Evolutionary conservation across 495 filamentous ascomycete genomes (phyloP).

Genomic region (Annulohypoxylon stygium): DNA sequence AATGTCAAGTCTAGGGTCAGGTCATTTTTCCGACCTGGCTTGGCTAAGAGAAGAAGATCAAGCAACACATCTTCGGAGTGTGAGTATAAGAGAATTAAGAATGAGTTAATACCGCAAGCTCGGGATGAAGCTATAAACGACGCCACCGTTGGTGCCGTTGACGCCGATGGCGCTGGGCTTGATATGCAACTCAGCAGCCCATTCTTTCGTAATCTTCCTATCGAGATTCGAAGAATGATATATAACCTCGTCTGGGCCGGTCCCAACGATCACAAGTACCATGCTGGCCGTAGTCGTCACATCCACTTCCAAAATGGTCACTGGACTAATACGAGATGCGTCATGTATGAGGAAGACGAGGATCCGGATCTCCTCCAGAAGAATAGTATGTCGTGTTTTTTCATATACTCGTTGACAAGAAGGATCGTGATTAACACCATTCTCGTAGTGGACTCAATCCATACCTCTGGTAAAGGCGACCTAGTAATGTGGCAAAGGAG

Average conservation of each 20-base stretch:
- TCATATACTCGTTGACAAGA: neutral
- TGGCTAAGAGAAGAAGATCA: constrained; percentile 40
- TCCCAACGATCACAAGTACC: constrained; percentile 46
- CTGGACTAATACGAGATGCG: constrained; percentile 50
- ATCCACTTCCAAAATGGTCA: constrained; percentile 49
- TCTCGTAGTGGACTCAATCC: constrained; percentile 43
- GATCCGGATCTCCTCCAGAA: constrained; percentile 48
- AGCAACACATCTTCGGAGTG: constrained; percentile 22
- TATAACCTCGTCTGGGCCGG: constrained; percentile 48
- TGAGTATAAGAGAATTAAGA: constrained; percentile 24
- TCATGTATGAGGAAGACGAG: constrained; percentile 50
- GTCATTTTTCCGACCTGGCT: constrained; percentile 41
- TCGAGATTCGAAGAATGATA: constrained; percentile 53
- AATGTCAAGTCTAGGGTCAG: constrained; percentile 40
- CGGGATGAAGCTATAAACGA: neutral
- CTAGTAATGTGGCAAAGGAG: constrained; percentile 50
- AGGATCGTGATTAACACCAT: constrained; percentile 1
- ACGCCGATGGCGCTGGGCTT: constrained; percentile 1
- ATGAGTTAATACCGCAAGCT: constrained; percentile 9
- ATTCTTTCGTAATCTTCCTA: constrained; percentile 49
- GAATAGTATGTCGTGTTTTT: constrained; percentile 37
- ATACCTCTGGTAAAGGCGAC: constrained; percentile 39
- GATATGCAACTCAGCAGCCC: constrained; percentile 37
- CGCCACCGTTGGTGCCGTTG: neutral
- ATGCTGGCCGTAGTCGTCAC: constrained; percentile 42